Conservation (phyloP, 2,329 filamentous ascomycete species). For the Pseudofabraea citricarpa region DNA sequence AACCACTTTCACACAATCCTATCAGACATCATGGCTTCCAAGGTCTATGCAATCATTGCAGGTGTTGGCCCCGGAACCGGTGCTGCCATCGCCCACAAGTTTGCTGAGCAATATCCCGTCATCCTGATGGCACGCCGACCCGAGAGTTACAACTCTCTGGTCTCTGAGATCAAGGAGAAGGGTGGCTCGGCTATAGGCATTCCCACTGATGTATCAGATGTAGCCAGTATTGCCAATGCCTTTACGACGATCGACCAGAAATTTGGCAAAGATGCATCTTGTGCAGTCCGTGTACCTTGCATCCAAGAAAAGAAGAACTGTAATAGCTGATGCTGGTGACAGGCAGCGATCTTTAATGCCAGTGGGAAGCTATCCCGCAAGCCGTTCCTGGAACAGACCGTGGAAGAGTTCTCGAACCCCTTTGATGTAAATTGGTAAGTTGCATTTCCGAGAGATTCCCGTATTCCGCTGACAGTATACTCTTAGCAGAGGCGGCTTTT, state of each 20-base stretch:
- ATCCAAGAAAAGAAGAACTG: constrained; percentile 47
- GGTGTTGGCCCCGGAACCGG: constrained; percentile 64
- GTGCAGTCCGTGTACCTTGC: background rate
- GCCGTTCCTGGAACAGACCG: constrained; percentile 48
- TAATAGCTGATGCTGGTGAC: too few species aligned
- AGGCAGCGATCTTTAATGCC: constrained; percentile 65
- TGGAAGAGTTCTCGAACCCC: constrained; percentile 40
- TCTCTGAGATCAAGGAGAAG: constrained; percentile 57
- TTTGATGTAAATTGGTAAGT: constrained; percentile 43
- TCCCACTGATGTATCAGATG: constrained; percentile 54
- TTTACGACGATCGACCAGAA: constrained; percentile 55
- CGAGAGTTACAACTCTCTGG: constrained; percentile 56
- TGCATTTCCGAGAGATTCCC: background rate
- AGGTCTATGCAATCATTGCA: constrained; percentile 61
- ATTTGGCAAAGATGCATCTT: constrained; percentile 13
- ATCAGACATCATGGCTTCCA: constrained; percentile 20
- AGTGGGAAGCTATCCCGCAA: constrained; percentile 40
- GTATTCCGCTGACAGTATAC: background rate
- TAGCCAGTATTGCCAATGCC: constrained; percentile 44
- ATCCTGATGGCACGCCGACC: constrained; percentile 64
- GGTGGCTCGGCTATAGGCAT: constrained; percentile 70
- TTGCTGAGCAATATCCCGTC: constrained; percentile 61
- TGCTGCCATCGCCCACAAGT: constrained; percentile 45
- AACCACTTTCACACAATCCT: too few species aligned
- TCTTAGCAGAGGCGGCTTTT: background rate